Evolutionary conservation across 148 eudicot genomes (phyloP).

Genomic region (Dysphania ambrosioides): DNA sequence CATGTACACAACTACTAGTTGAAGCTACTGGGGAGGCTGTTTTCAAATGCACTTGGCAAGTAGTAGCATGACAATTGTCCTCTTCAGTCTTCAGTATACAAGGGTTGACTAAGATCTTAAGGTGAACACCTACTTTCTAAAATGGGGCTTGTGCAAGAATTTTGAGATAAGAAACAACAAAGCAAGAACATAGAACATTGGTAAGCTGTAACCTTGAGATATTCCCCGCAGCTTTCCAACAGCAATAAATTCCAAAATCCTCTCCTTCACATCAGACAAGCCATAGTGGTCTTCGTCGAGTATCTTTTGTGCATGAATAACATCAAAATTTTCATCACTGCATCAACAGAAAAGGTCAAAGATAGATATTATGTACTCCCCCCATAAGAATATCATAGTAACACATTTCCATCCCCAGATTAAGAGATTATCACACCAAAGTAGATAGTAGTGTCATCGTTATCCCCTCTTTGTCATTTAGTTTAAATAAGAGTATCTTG

Average conservation of each 20-base stretch:
- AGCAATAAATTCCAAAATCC: constrained; percentile 94
- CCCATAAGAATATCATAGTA: background rate
- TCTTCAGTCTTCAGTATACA: background rate
- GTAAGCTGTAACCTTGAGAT: constrained; percentile 64
- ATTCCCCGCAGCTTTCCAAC: constrained; percentile 97
- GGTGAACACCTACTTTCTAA: background rate
- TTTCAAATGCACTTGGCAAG: background rate
- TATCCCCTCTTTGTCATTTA: background rate
- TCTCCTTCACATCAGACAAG: constrained; percentile 86
- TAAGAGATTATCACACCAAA: background rate
- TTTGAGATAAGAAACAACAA: background rate
- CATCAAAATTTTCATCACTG: constrained; percentile 97
- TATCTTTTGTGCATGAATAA: constrained; percentile 73
- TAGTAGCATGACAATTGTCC: background rate
- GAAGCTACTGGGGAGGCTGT: background rate
- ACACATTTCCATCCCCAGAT: background rate
- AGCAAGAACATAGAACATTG: constrained; percentile 2
- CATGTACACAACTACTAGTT: background rate
- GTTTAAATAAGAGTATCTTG: background rate
- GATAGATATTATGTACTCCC: background rate
- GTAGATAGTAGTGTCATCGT: background rate
- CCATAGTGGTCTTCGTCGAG: constrained; percentile 99
- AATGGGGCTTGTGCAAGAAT: background rate
- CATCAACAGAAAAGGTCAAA: constrained; percentile 24
- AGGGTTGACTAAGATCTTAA: background rate